Evolutionary conservation across 257 asterid species (phyloP).

Genomic region (Buddleja alternifolia): DNA sequence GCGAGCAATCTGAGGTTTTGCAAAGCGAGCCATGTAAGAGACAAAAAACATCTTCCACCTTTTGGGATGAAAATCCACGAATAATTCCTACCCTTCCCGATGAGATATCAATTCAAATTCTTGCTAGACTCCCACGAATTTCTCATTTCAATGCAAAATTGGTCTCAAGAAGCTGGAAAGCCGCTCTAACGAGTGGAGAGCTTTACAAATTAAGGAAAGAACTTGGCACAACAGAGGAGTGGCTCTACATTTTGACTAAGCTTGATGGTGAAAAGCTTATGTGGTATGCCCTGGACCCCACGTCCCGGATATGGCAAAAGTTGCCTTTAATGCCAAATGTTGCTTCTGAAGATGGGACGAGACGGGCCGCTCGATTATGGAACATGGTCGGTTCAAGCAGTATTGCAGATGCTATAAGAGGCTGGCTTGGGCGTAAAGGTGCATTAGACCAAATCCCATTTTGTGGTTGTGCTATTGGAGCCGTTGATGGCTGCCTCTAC

Average conservation of each 20-base stretch:
- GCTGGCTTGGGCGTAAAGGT: conserved; percentile 68
- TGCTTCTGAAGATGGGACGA: conserved; percentile 42
- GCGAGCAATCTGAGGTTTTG: conserved; percentile 42
- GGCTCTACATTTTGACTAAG: conserved; percentile 82
- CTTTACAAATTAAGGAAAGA: conserved; percentile 67
- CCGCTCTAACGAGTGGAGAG: conserved; percentile 63
- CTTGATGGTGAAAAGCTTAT: conserved; percentile 55
- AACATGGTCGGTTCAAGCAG: conserved; percentile 54
- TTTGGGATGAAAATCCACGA: conserved; percentile 68
- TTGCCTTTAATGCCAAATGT: conserved; percentile 74
- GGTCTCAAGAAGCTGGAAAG: conserved; percentile 79
- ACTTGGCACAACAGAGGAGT: conserved; percentile 73
- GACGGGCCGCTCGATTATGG: conserved; percentile 59
- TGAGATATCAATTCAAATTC: conserved; percentile 80
- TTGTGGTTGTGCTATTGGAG: conserved; percentile 87
- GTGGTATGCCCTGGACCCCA: conserved; percentile 87
- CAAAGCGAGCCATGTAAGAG: conserved; percentile 73
- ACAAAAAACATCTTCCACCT: conserved; percentile 55
- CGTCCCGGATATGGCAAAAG: conserved; percentile 69
- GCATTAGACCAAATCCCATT: conserved; percentile 68
- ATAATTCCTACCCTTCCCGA: conserved; percentile 82
- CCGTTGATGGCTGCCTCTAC: conserved; percentile 76
- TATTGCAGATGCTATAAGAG: conserved; percentile 64
- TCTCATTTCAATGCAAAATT: conserved; percentile 54
- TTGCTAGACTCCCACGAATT: conserved; percentile 74